Percentiles rank a stretch among this genome's conserved stretches.
phyloP scores from a whole-genome alignment of 1,284 basidiomycete genomes.

The Neotropicomus parvogracilis region DNA sequence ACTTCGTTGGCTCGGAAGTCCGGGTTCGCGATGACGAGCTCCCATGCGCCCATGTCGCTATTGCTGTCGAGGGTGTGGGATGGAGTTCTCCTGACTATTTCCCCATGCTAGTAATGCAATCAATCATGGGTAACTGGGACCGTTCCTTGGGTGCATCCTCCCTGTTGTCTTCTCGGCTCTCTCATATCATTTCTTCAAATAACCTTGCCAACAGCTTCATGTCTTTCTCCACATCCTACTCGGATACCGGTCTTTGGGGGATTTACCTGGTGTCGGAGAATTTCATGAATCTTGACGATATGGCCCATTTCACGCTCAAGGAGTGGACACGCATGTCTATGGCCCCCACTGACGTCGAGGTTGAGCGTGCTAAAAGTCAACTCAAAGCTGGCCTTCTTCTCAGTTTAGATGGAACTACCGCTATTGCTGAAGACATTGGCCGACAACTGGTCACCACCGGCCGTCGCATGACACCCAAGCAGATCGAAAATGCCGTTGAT shows the following conservation, averaged over 20 bases:
- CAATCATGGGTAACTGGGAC: constrained; percentile 99
- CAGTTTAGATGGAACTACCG: constrained; percentile 91
- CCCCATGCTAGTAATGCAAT: constrained; percentile 98
- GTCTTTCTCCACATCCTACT: constrained; percentile 99
- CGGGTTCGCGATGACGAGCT: constrained; percentile 92
- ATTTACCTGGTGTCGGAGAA: constrained; percentile 98
- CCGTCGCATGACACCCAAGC: constrained; percentile 83
- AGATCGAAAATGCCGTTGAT: constrained; percentile 93
- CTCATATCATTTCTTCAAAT: constrained; percentile 88
- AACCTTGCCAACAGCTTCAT: constrained; percentile 99
- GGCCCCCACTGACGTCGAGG: constrained; percentile 80
- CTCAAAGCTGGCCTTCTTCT: constrained; percentile 93
- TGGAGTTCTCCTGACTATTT: constrained; percentile 99
- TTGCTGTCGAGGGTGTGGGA: constrained; percentile 96
- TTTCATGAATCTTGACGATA: constrained; percentile 88
- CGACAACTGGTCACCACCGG: constrained; percentile 95
- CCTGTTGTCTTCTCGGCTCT: constrained; percentile 87
- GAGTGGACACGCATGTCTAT: constrained; percentile 98
- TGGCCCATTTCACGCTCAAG: constrained; percentile 90
- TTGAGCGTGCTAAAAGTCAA: constrained; percentile 96
- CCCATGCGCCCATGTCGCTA: constrained; percentile 88
- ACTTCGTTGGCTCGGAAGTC: constrained; percentile 94
- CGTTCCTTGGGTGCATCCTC: constrained; percentile 90
- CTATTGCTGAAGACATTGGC: constrained; percentile 97
- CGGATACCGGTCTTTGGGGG: constrained; percentile 99